Evolutionary conservation across 75 land plant species (phyloP), one percentile per base, ranked within the genome.

Genomic region (Pinus albicaulis): DNA sequence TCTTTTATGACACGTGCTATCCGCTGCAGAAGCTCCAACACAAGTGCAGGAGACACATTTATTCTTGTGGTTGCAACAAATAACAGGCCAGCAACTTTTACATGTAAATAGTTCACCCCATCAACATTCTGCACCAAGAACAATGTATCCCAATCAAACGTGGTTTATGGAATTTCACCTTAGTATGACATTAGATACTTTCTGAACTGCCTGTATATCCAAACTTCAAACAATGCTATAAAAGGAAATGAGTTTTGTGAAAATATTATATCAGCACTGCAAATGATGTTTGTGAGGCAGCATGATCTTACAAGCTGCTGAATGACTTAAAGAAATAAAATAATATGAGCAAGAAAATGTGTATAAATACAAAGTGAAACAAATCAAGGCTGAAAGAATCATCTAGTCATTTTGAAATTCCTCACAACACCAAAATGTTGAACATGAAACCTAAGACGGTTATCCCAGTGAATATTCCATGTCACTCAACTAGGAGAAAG

Each of bases 51-150:
- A 41, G 99, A 92, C 28, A 87, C 77, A 84, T 96, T 96, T 38
- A 87, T 89, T 70, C 99, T 95, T 59, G 95, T 92, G 5, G 99
- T 96, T 77, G 95, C 99, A 56, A 93, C 99, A 87, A 96, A 96
- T 44, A 96, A 81, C 82, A 96, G 76, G 16, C 99, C 98, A 56
- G 91, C 98, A 64, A 94, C 92, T 85, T 96, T 96, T 57, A 96
- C 99, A 77, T 96, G 99, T 34, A 94, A 79, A 73, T 96, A 96
- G 79, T 96, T 96, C 25, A 96, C 99, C 10, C 99, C 95, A 80
- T 96, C 98, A 48, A 94, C 89, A 82, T 94, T 96, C 99, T 96
- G 82, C 73, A 72, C 25, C 31, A 53, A 80, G 12, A 76, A 20
- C 25, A 77, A 68, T 38, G 23, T 4, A 68, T 1, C 52, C 53